Evolutionary conservation across 352 stramenopile genomes (phyloP).

Genomic region (Globisporangium alternatum): DNA sequence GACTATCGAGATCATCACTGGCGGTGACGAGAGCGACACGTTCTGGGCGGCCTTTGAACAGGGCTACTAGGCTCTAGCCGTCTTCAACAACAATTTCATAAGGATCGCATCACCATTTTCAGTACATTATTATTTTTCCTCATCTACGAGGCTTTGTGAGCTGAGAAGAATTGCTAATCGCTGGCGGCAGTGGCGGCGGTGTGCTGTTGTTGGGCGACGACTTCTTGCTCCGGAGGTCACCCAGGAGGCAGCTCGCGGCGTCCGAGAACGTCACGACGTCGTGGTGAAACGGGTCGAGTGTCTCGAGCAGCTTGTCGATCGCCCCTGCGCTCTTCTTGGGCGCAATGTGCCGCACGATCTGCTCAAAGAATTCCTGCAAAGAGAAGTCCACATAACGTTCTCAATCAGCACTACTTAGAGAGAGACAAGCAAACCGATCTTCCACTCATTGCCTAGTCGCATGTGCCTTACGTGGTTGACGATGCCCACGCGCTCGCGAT

Average conservation of each 20-base stretch:
- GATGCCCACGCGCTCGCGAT: slow-evolving; percentile 56
- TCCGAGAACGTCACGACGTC: slow-evolving; percentile 81
- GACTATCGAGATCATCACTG: slow-evolving; percentile 22
- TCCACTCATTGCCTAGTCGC: background rate
- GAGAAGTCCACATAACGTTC: background rate
- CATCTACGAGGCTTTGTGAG: no score
- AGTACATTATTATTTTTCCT: no score
- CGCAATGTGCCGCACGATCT: slow-evolving; percentile 31
- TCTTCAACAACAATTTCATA: background rate
- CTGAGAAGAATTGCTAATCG: background rate
- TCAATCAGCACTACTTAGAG: background rate
- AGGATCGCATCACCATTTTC: background rate
- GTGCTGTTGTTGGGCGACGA: slow-evolving; percentile 18
- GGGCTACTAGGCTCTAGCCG: slow-evolving; percentile 35
- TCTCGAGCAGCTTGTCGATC: slow-evolving; percentile 42
- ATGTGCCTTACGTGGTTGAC: slow-evolving; percentile 30
- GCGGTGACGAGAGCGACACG: slow-evolving; percentile 41
- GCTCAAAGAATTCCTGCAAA: slow-evolving; percentile 31
- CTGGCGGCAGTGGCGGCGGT: background rate
- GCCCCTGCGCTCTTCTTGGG: slow-evolving; percentile 39
- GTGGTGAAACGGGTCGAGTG: slow-evolving; percentile 62
- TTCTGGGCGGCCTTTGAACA: slow-evolving; percentile 64
- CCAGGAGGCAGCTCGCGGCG: slow-evolving; percentile 33
- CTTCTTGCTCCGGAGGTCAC: slow-evolving; percentile 28
- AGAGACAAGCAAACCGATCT: background rate